A percentile compares a stretch with the other conserved stretches of the same genome.
These are phyloP conservation scores for Geotrichum citri-aurantii DNA, from an alignment of 1,139 yeast genomes.

Conservation along the genomic window DNA sequence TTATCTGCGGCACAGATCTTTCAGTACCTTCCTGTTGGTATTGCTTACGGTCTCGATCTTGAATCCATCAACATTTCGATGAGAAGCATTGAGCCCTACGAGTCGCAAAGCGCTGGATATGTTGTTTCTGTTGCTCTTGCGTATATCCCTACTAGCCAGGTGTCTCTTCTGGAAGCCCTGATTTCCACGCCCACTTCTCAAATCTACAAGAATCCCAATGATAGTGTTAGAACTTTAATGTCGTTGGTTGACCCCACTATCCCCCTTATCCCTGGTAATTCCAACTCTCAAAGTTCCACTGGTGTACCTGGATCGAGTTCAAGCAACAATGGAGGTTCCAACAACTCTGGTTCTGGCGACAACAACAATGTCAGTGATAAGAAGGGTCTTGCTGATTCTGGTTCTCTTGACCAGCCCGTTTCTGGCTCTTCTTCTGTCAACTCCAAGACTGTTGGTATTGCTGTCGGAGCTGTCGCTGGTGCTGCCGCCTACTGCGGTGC, in stretches of 20 bases:
- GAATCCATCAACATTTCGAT: conserved; percentile 29
- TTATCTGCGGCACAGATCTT: conserved; percentile 42
- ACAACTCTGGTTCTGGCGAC: conserved; percentile 16
- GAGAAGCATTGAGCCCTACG: conserved; percentile 36
- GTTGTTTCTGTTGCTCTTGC: conserved; percentile 38
- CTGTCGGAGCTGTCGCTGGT: conserved; percentile 39
- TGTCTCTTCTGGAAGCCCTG: conserved; percentile 28
- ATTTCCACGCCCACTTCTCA: conserved; percentile 33
- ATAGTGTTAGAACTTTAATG: conserved; percentile 35
- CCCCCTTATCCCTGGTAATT: conserved; percentile 29
- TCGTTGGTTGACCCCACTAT: conserved; percentile 38
- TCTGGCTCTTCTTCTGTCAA: conserved; percentile 28
- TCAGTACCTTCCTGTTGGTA: conserved; percentile 39
- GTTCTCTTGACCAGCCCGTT: conserved; percentile 33
- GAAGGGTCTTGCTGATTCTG: conserved; percentile 23
- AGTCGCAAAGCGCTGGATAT: conserved; percentile 30
- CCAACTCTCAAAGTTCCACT: conserved; percentile 5
- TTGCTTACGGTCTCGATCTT: conserved; percentile 35
- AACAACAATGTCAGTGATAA: conserved; percentile 7
- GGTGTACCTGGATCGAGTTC: conserved; percentile 12
- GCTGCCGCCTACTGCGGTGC: conserved; percentile 35
- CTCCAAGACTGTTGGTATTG: conserved; percentile 36
- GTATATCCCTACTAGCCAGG: conserved; percentile 35
- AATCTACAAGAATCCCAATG: conserved; percentile 34
- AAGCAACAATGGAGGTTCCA: conserved; percentile 8